A percentile compares a stretch with the other conserved stretches of the same genome.
Conservation (phyloP, 1,284 basidiomycete species). For the Trichosporon sp. region DNA sequence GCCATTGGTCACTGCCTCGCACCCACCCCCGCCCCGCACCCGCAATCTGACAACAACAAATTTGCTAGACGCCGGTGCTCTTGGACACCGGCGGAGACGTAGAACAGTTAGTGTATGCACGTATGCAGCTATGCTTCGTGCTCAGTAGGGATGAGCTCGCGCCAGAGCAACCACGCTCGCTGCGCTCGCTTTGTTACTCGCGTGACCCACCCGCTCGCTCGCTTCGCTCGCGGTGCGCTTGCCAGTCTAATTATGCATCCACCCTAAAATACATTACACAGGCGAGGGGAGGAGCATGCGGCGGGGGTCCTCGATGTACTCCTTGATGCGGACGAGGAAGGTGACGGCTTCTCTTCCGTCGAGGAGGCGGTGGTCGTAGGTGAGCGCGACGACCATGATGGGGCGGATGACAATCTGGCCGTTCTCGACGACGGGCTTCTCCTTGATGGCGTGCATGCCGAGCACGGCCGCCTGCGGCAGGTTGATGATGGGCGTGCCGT, state of each 20-base stretch:
- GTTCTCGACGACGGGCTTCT: constrained; percentile 85
- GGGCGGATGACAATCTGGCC: constrained; percentile 86
- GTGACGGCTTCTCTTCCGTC: constrained; percentile 96
- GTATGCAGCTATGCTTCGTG: no score
- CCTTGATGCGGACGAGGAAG: constrained; percentile 79
- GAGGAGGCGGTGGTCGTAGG: constrained; percentile 92
- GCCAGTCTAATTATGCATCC: neutral
- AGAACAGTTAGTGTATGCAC: no score
- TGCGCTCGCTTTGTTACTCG: neutral
- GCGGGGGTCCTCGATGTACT: constrained; percentile 65
- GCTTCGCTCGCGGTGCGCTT: neutral
- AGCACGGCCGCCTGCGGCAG: constrained; percentile 91
- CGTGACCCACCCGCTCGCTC: no score
- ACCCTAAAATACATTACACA: constrained; percentile 25
- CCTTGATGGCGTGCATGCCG: constrained; percentile 96
- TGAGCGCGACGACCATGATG: constrained; percentile 92
- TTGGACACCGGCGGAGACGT: no score
- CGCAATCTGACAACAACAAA: neutral
- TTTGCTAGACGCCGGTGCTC: neutral
- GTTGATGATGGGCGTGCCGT: constrained; percentile 97
- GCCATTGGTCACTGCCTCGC: neutral
- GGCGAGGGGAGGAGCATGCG: constrained; percentile 58
- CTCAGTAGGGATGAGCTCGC: no score
- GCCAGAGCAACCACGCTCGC: no score
- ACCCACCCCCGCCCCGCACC: no score